Evolutionary conservation across 768 basidiomycete species (phyloP).

Genomic region (Mycena chlorophos): DNA sequence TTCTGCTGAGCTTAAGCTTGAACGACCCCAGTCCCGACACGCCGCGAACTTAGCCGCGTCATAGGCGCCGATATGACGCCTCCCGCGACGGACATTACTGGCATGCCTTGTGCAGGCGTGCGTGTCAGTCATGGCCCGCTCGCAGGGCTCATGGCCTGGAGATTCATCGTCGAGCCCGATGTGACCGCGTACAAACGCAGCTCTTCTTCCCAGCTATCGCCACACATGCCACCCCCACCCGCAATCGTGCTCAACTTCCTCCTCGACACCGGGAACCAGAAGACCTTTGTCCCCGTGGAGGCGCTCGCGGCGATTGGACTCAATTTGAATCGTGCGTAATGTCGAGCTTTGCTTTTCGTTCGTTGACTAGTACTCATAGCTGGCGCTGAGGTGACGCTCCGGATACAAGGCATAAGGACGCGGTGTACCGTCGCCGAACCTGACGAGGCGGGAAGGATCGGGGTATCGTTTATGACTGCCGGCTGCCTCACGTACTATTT

Average conservation of each 20-base stretch:
- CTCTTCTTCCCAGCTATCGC: neutral
- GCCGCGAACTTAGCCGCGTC: constrained; percentile 24
- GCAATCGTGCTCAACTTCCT: constrained; percentile 27
- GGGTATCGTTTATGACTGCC: constrained; percentile 25
- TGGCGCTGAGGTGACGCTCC: constrained; percentile 23
- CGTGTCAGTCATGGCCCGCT: constrained; percentile 27
- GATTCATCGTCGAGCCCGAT: constrained; percentile 24
- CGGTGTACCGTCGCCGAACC: constrained; percentile 21
- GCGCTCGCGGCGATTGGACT: constrained; percentile 20
- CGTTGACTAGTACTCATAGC: constrained; percentile 8
- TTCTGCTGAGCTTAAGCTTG: neutral
- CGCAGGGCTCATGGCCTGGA: constrained; percentile 29
- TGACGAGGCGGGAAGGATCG: constrained; percentile 26
- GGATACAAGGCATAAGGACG: constrained; percentile 25
- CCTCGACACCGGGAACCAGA: constrained; percentile 26
- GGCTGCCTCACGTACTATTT: constrained; percentile 28
- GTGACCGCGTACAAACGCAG: neutral
- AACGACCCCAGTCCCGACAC: constrained; percentile 9
- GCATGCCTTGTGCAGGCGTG: constrained; percentile 29
- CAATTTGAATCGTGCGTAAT: constrained; percentile 10
- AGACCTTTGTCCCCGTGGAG: constrained; percentile 22
- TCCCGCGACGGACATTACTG: constrained; percentile 24
- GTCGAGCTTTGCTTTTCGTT: neutral
- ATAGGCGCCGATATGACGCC: constrained; percentile 24
- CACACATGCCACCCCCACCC: neutral